Conservation (phyloP, 2,329 filamentous ascomycete genomes). For the Trichoderma sp. region DNA sequence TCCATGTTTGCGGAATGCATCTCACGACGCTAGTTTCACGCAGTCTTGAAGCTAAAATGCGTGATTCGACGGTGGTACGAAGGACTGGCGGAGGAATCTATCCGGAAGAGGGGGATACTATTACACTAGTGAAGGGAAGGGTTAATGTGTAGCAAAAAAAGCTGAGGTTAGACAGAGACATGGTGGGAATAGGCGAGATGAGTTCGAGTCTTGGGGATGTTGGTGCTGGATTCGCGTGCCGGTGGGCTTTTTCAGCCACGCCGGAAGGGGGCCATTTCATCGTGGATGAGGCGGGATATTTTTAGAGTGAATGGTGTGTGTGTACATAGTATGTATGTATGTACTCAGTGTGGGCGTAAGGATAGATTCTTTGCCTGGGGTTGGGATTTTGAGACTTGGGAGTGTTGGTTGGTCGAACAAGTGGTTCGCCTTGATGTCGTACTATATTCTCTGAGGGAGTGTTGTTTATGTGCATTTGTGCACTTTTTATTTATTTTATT, state of each 20-base stretch:
- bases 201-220: not conserved
- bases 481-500: not conserved
- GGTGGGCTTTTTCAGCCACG: not conserved
- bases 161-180: slow-evolving; percentile 6
- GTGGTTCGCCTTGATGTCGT: not conserved
- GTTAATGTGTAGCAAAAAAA: not conserved
- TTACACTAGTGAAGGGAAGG: not conserved
- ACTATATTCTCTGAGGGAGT: not conserved
- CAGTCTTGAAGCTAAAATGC: not conserved
- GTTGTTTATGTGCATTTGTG: too few relatives aligned
- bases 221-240: not conserved
- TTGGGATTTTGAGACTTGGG: not conserved
- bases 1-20: not conserved
- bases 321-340: not conserved
- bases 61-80: not conserved
- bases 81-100: not conserved
- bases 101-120: not conserved
- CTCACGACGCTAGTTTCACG: not conserved
- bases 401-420: not conserved
- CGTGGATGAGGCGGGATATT: not conserved
- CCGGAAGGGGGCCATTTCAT: not conserved
- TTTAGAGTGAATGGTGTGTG: not conserved
- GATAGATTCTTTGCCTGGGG: not conserved
- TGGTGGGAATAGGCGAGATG: not conserved
- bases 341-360: not conserved